Evolutionary conservation across 805 yeast species (phyloP), one percentile per base, ranked within the genome.

Genomic region (Candida michaelii): DNA sequence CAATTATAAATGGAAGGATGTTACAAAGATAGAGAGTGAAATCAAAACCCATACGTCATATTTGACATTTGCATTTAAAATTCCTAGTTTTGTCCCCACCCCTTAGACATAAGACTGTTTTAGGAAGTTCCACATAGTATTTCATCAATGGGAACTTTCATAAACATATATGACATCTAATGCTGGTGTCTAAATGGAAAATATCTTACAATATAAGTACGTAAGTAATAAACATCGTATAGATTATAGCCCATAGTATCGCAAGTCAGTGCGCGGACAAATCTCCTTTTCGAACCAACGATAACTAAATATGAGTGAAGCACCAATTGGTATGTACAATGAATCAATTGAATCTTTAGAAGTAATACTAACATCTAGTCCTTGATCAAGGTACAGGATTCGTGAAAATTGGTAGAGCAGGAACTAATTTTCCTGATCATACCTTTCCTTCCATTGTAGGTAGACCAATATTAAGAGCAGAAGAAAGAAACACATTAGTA

Each of bases 341-440:
- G 23, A 12, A 19, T 19, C 27, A 32, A 19, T 32, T 19, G 27
- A 21, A 12, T 19, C 36, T 12, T 12, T n/a, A n/a, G n/a, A n/a
- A n/a, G 25, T 9, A 10, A 15, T 45, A 48, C 51, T 48, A 45
- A 48, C 49, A 13, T n/a, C 7, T 46, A 78, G 99, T 93, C 55
- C 87, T 93, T 54, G 99, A 93, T 71, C 98, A 93, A 73, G 99
- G 99, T 71, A 93, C 99, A 38, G 99, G 99, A 44, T 93, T 93
- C 62, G 97, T 91, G 42, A 91, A 90, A 64, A 88, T 91, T 53
- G 99, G 99, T 46, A 80, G 96, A 58, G 97, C 95, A 27, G 97
- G 98, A 24, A 85, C 89, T 53, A 93, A 93, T 69, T 90, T 90
- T 75, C 99, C 99, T 21, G 98, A 93, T 65, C 82, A 82, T 69